Evolutionary conservation across 1,284 basidiomycete species (phyloP), one percentile per base, ranked within the genome.

Genomic region (Thelephora terrestris): DNA sequence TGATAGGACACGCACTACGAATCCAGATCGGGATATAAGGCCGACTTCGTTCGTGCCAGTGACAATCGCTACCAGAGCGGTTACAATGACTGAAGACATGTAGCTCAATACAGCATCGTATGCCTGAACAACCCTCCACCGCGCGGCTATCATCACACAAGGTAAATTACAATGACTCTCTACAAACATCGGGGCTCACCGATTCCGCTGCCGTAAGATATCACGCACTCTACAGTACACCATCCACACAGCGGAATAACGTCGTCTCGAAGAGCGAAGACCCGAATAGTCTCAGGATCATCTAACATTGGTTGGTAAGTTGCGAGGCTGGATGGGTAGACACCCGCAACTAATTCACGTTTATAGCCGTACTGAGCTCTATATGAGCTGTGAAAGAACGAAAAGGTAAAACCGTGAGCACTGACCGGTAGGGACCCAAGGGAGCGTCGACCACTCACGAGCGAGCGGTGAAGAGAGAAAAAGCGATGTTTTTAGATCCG

Each of bases 401-500:
- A 43, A 14, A 20, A n/a, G 40, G 16, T 18, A 37, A 37, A 16
- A 37, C 16, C 20, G 5, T 16, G 16, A 16, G 16, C 5, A 18
- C 16, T 37, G 20, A 37, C 35, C 16, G 5, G 16, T 37, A 18
- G n/a, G 10, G 34, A n/a, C n/a, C 34, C n/a, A n/a, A n/a, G 35
- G 21, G 6, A 20, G 7, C n/a, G 42, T 24, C 27, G 39, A 21
- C 16, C 25, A 53, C 61, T 53, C 47, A 63, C 61, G 61, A 60
- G 50, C 67, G 58, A 29, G 73, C 75, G 2, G 81, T 69, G 60
- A 82, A 81, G 50, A 83, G 66, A 16, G 81, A 60, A 86, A 87
- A n/a, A 82, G 67, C 78, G 79, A 85, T 0, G 80, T 82, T 61
- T 86, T 88, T 25, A 81, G 78, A 60, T 87, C 85, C 4, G 58